Evolutionary conservation across 2,329 filamentous ascomycete genomes (phyloP), one percentile per base, ranked within the genome.

Genomic region (Lecanicillium sp.): DNA sequence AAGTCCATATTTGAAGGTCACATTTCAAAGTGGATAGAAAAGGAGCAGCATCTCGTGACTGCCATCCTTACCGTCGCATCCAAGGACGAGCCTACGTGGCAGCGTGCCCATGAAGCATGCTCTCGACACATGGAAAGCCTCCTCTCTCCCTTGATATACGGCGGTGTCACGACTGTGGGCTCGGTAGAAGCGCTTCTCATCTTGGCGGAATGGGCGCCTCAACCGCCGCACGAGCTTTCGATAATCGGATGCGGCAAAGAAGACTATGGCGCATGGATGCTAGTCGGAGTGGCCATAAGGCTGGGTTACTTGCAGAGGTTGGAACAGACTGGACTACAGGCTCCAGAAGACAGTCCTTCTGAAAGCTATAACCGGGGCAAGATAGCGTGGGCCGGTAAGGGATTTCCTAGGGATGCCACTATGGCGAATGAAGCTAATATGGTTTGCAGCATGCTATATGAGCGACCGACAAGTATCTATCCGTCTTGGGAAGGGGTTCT

Each of bases 261-360:
- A 52, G 81, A 87, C 49, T 72, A 82, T 32, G 80, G 82, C 20
- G 80, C 81, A 0, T 87, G 82, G 82, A 86, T 86, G 81, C 78
- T 85, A 49, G 79, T 85, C 5, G 82, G 82, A 2, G 71, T 81
- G 15, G 82, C 82, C 3, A 60, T 87, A 6, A 71, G 82, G 6
- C 73, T 84, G 3, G 81, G 76, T 1, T 86, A 86, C 53, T 82
- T 82, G 36, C 72, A 85, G 13, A 77, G 77, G 2, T 65, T 87
- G 14, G 82, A 87, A 52, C 70, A 78, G 43, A 84, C 81, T 15
- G 78, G 79, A 0, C 79, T 86, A 48, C 68, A 76, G 31, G 72
- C 75, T 22, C 73, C 79, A 28, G 66, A 72, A 31, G 71, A 73
- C 10, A 69, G 69, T n/a, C 75, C 77, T 40, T 71, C 77, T 8